These are phyloP conservation scores for Hanseniaspora jakobsenii DNA, from an alignment of 805 yeast species.

Conservation along the genomic window DNA sequence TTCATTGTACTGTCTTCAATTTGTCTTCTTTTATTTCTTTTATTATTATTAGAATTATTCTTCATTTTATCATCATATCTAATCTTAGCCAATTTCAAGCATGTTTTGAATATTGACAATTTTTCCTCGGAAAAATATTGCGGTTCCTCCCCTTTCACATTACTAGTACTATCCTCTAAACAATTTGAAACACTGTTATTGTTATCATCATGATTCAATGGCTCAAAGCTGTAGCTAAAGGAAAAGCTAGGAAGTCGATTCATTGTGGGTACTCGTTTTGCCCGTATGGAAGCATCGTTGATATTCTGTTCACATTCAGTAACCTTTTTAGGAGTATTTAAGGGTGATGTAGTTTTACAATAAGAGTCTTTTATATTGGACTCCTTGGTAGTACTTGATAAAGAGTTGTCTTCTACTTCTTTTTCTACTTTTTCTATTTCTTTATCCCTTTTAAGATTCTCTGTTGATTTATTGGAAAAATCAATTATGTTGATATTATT, in stretches of 20 bases:
- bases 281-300: background rate
- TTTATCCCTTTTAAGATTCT: background rate
- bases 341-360: background rate
- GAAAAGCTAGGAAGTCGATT: conserved; percentile 12
- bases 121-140: background rate
- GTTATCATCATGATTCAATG: too few species aligned
- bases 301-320: background rate
- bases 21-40: background rate
- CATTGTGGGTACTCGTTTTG: conserved; percentile 1
- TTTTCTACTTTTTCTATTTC: background rate
- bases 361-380: too few species aligned
- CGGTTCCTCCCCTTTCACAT: background rate
- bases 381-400: background rate
- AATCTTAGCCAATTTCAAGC: background rate
- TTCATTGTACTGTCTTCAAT: conserved; percentile 29
- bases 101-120: background rate
- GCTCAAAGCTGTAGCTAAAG: conserved; percentile 14
- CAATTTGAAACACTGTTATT: too few species aligned
- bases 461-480: conserved; percentile 1
- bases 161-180: background rate
- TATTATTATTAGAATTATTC: background rate
- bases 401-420: background rate
- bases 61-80: background rate
- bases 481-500: conserved; percentile 4
- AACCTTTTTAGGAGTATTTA: background rate